phyloP scores from a whole-genome alignment of 2,329 filamentous ascomycete genomes.

The Colletotrichum sp. region DNA sequence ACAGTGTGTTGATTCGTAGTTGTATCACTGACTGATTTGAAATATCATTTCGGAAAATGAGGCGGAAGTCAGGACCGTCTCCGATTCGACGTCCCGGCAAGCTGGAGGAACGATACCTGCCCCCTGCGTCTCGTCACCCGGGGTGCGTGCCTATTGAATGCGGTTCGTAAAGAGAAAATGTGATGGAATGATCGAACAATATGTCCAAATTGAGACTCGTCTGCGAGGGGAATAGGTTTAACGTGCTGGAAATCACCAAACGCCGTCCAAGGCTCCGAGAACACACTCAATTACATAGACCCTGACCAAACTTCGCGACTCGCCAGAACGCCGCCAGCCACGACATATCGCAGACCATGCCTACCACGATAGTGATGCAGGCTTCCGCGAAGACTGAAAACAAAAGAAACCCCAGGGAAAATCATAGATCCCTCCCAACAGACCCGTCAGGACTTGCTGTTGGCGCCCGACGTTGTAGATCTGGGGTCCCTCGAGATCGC shows the following conservation, averaged over 20 bases:
- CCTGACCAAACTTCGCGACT: background rate
- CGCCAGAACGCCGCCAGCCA: slow-evolving; percentile 1
- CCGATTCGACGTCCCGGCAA: background rate
- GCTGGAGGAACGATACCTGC: background rate
- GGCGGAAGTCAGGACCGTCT: background rate
- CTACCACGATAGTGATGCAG: background rate
- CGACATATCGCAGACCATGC: background rate
- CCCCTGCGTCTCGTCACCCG: background rate
- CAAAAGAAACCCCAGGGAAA: background rate
- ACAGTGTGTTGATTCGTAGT: background rate
- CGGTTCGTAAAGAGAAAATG: background rate
- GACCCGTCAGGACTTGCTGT: background rate
- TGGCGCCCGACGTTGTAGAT: slow-evolving; percentile 12
- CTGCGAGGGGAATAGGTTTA: background rate
- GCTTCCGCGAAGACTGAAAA: background rate
- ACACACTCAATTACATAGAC: background rate
- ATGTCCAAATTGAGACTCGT: background rate
- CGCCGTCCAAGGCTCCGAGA: background rate
- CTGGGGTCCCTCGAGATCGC: background rate
- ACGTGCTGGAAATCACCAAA: background rate
- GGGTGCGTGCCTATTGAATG: background rate
- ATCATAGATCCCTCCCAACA: background rate
- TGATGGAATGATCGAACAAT: background rate
- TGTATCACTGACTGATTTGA: background rate
- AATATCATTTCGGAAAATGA: background rate